Base-by-base conservation (phyloP, 768 basidiomycete species). In the Pisolithus orientalis region DNA sequence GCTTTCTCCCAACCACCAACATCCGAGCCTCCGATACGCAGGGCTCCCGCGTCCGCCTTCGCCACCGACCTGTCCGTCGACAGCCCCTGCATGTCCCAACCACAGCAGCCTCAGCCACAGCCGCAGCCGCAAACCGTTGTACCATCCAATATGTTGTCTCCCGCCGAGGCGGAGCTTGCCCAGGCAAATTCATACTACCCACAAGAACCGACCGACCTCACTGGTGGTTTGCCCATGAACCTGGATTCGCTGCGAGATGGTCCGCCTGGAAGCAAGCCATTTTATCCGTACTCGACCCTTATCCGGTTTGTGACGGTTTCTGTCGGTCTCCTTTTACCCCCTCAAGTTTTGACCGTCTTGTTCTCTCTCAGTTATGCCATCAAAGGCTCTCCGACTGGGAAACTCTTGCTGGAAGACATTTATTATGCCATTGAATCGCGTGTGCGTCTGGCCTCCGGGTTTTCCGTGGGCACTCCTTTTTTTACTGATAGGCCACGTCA, bases 391-490 rank as follows among this genome's bases (percentile, higher is more conserved):
- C 90, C 90, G 39, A 90, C 87, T 65, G 86, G 88, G 69, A 90
- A 89, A 64, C 68, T 93, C 51, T 72, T 93, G 50, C 72, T 93
- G 48, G 90, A 93, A 72, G 90, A 93, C 68, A 92, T 93, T 50
- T 93, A 93, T 67, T 92, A 91, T 70, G 90, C 90, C 14, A 91
- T 93, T 56, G 90, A 91, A 69, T 90, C 87, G 49, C 79, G 89
- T 62, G 89, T 91, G 70, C 65, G 85, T 78, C 49, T 25, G 37
- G 13, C 29, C 51, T 50, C 25, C 24, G 49, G 53, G 25, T 34
- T 49, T 45, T 34, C 31, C 37, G 44, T 47, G 40, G 32, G 28
- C 27, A 42, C 9, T 6, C 3, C 56, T 40, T 8, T 34, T 29
- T 8, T 34, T 29, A 29, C 44, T 68, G 32, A 59, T 44, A 13